phyloP scores from a whole-genome alignment of 75 land plant genomes.

The Pinus taeda region DNA sequence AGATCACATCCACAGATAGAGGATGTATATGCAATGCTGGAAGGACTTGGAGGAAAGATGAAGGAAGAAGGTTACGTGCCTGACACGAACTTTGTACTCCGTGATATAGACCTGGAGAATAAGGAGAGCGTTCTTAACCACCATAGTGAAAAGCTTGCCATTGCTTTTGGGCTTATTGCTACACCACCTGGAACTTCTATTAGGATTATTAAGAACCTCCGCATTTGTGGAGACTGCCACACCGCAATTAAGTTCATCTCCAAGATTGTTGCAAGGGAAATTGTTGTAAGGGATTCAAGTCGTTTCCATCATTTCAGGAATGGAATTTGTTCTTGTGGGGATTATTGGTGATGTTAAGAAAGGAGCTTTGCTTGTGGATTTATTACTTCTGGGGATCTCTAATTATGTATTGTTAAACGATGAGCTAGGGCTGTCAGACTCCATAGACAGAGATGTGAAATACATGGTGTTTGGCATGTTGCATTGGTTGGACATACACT shows the following conservation, averaged over 20 bases:
- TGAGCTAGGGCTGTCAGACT: neutral
- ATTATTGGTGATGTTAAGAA: slow-evolving; percentile 35
- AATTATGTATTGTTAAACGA: neutral
- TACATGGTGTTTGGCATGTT: neutral
- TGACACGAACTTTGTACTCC: slow-evolving; percentile 27
- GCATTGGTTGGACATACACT: neutral
- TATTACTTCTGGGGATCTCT: neutral
- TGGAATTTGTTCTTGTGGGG: slow-evolving; percentile 58
- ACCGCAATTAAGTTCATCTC: slow-evolving; percentile 34
- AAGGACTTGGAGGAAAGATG: slow-evolving; percentile 26
- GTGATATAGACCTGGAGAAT: slow-evolving; percentile 22
- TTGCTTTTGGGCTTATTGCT: slow-evolving; percentile 46
- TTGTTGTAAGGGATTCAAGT: slow-evolving; percentile 39
- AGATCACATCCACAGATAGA: slow-evolving; percentile 23
- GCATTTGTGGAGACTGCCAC: slow-evolving; percentile 54
- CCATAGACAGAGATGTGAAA: neutral
- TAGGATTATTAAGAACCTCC: slow-evolving; percentile 42
- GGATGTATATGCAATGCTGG: slow-evolving; percentile 33
- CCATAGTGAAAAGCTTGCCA: slow-evolving; percentile 57
- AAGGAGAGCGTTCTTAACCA: slow-evolving; percentile 22
- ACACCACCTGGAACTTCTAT: slow-evolving; percentile 21
- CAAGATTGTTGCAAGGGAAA: slow-evolving; percentile 18
- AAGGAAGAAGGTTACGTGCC: slow-evolving; percentile 25
- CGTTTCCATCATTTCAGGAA: slow-evolving; percentile 49
- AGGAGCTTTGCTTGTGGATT: too few relatives aligned